A percentile compares a stretch with the other conserved stretches of the same genome.
Evolutionary conservation across 257 asterid genomes (phyloP).

Genomic region (Capsicum pubescens): DNA sequence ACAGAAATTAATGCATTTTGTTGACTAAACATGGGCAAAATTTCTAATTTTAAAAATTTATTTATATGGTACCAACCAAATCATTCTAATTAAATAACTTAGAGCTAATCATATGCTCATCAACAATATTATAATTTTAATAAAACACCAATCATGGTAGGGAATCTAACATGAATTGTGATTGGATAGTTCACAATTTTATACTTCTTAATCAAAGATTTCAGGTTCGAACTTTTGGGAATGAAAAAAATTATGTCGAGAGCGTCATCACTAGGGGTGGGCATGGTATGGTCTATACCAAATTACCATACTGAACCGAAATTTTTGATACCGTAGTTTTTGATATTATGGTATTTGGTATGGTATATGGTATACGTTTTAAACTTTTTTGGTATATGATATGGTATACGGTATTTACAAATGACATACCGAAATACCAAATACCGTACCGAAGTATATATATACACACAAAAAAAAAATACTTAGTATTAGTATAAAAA

Average conservation of each 20-base stretch:
- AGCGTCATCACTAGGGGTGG: no score
- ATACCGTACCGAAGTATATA: no score
- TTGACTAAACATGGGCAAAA: neutral
- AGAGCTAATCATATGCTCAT: conserved; percentile 17
- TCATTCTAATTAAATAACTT: conserved; percentile 20
- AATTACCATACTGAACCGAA: no score
- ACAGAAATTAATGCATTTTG: conserved; percentile 15
- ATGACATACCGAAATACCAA: no score
- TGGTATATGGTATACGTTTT: no score
- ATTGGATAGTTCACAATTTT: neutral
- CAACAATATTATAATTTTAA: neutral
- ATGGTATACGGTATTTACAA: no score
- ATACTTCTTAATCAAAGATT: neutral
- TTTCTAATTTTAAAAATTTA: neutral
- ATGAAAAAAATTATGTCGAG: neutral
- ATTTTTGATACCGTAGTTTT: no score
- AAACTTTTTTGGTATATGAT: no score
- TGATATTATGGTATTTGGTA: no score
- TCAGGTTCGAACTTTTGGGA: neutral
- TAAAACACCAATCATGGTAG: neutral
- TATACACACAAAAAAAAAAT: no score
- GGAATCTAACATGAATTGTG: neutral
- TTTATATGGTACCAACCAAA: neutral
- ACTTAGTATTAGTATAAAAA: no score
- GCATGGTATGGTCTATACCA: no score